Percentiles rank a stretch among this genome's conserved stretches.
Evolutionary conservation across 2,329 filamentous ascomycete genomes (phyloP).

Genomic region (Dothideomycetes sp.): DNA sequence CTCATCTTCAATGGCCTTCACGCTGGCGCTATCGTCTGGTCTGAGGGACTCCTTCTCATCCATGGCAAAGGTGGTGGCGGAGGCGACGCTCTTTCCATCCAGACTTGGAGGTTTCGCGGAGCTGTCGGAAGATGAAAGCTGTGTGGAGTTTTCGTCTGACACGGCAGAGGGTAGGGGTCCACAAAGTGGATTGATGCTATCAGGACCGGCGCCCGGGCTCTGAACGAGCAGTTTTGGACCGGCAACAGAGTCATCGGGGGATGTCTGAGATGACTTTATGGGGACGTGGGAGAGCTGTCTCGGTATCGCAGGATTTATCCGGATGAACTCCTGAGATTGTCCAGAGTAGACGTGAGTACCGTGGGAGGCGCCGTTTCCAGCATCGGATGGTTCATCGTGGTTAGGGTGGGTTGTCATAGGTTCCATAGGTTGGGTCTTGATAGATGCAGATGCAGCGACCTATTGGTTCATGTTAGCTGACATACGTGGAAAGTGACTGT

Average conservation of each 20-base stretch:
- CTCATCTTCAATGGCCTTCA: slow-evolving; percentile 83
- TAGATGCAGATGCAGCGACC: slow-evolving; percentile 30
- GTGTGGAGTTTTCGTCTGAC: slow-evolving; percentile 33
- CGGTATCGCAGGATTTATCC: not conserved
- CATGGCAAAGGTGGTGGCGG: slow-evolving; percentile 87
- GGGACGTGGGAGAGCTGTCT: not conserved
- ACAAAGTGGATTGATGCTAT: slow-evolving; percentile 5
- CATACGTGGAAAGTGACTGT: not conserved
- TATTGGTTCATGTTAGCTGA: slow-evolving; percentile 16
- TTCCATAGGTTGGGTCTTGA: slow-evolving; percentile 11
- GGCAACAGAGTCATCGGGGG: not conserved
- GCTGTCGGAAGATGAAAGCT: slow-evolving; percentile 42
- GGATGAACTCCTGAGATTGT: not conserved
- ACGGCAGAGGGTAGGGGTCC: slow-evolving; percentile 2
- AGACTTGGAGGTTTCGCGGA: slow-evolving; percentile 79
- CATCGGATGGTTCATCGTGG: not conserved
- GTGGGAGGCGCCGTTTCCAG: not conserved
- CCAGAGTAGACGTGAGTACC: slow-evolving; percentile 9
- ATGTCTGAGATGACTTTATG: not conserved
- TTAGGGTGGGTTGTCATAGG: not conserved
- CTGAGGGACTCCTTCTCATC: slow-evolving; percentile 94
- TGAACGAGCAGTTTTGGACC: slow-evolving; percentile 15
- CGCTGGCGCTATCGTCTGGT: slow-evolving; percentile 90
- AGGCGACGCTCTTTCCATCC: slow-evolving; percentile 89
- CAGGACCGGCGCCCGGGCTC: not conserved